Evolutionary conservation across 2,329 filamentous ascomycete genomes (phyloP).

Genomic region (Diplodia scrobiculata): DNA sequence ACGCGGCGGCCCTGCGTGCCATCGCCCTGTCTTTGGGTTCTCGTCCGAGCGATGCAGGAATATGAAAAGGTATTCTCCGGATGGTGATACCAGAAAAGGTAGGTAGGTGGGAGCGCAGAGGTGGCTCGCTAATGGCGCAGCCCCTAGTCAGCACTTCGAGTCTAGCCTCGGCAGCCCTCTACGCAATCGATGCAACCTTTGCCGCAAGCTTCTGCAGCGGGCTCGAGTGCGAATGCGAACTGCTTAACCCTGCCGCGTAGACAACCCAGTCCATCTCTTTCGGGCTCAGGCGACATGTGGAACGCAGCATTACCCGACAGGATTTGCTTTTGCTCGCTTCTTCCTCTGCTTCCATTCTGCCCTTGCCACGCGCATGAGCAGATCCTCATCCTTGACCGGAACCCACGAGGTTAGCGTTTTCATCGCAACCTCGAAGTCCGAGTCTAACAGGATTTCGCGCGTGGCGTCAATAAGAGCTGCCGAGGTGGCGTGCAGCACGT

Average conservation of each 20-base stretch:
- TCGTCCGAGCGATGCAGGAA: slow-evolving; percentile 3
- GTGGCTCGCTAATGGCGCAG: slow-evolving; percentile 14
- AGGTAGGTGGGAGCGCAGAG: slow-evolving; percentile 2
- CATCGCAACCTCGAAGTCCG: slow-evolving; percentile 97
- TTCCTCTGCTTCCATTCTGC: slow-evolving; percentile 78
- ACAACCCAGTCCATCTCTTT: not conserved
- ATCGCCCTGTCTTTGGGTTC: slow-evolving; percentile 18
- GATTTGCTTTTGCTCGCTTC: slow-evolving; percentile 46
- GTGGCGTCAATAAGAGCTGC: slow-evolving; percentile 90
- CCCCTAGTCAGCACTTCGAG: slow-evolving; percentile 14
- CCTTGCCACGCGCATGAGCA: slow-evolving; percentile 86
- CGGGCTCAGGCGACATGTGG: slow-evolving; percentile 20
- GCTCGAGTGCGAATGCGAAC: slow-evolving; percentile 24
- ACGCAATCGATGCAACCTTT: slow-evolving; percentile 27
- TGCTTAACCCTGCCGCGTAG: slow-evolving; percentile 19
- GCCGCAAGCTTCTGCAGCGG: slow-evolving; percentile 14
- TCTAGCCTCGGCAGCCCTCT: slow-evolving; percentile 23
- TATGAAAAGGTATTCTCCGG: slow-evolving; percentile 15
- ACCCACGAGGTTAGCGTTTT: slow-evolving; percentile 94
- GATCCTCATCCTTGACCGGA: slow-evolving; percentile 88
- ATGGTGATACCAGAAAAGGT: slow-evolving; percentile 17
- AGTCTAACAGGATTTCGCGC: slow-evolving; percentile 82
- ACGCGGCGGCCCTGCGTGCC: slow-evolving; percentile 14
- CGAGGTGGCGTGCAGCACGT: slow-evolving; percentile 85
- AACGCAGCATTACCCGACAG: slow-evolving; percentile 21